Evolutionary conservation across 2,329 filamentous ascomycete genomes (phyloP).

Genomic region (Berkeleyomyces basicola): DNA sequence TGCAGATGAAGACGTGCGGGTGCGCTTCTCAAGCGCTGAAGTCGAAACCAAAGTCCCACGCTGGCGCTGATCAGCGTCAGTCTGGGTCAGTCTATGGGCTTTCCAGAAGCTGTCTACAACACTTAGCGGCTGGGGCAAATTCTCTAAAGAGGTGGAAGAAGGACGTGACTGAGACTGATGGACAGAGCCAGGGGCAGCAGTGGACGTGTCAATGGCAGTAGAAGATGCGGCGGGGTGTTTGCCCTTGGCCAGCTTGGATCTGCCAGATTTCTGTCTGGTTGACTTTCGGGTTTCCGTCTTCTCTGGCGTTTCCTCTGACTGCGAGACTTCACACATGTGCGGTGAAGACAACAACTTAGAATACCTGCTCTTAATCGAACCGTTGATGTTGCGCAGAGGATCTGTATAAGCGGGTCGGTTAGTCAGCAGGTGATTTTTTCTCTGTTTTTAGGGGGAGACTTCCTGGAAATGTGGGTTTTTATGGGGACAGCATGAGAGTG

Average conservation of each 20-base stretch:
- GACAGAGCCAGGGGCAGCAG: neutral
- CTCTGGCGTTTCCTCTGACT: neutral
- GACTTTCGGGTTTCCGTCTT: neutral
- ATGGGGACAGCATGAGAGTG: neutral
- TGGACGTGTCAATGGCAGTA: neutral
- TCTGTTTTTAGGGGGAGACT: neutral
- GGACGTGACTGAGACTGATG: neutral
- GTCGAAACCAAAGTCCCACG: neutral
- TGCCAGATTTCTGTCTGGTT: neutral
- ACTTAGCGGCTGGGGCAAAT: slow-evolving; percentile 3
- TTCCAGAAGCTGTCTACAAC: slow-evolving; percentile 4
- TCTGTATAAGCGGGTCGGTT: slow-evolving; percentile 12
- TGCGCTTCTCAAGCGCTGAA: neutral
- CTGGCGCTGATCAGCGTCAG: neutral
- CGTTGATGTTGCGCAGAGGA: slow-evolving; percentile 11
- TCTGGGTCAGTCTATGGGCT: neutral
- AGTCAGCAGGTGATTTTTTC: slow-evolving; percentile 9
- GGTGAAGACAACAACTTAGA: slow-evolving; percentile 3
- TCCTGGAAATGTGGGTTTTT: slow-evolving; percentile 1
- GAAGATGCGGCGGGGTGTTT: neutral
- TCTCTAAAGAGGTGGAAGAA: neutral
- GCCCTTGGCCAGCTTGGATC: neutral
- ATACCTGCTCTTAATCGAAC: slow-evolving; percentile 11
- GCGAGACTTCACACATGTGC: neutral
- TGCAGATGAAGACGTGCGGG: neutral